Percentiles rank a stretch among this genome's conserved stretches.
phyloP scores from a whole-genome alignment of 23 red algal genomes.

The Gracilariopsis chorda region DNA sequence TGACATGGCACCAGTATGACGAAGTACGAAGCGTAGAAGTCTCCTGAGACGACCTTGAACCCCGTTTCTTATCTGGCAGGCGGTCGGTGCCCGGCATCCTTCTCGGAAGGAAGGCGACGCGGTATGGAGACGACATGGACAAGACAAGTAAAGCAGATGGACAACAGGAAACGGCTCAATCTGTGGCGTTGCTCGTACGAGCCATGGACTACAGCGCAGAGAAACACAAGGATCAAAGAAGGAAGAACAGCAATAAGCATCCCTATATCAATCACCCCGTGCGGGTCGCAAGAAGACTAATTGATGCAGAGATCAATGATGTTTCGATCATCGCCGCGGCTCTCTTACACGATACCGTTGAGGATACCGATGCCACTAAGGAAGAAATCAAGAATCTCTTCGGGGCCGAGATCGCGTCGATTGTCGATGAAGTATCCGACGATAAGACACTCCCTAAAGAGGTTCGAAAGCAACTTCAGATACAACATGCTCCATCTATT shows the following conservation, averaged over 20 bases:
- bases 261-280: conserved; percentile 93
- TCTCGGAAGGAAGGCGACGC: too few relatives aligned
- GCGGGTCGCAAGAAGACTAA: conserved; percentile 58
- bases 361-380: conserved; percentile 82
- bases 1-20: too few relatives aligned
- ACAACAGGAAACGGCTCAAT: neutral
- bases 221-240: conserved; percentile 63
- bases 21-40: too few relatives aligned
- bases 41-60: too few relatives aligned
- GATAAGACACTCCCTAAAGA: conserved; percentile 48
- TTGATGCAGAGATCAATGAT: conserved; percentile 63
- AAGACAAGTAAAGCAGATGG: too few relatives aligned
- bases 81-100: too few relatives aligned
- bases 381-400: conserved; percentile 66
- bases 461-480: conserved; percentile 46
- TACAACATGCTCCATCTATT: neutral
- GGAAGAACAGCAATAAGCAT: conserved; percentile 60
- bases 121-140: too few relatives aligned
- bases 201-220: conserved; percentile 64
- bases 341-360: conserved; percentile 87
- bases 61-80: too few relatives aligned
- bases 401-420: conserved; percentile 62
- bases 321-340: conserved; percentile 61
- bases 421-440: conserved; percentile 68
- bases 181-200: neutral